Evolutionary conservation across 169 alveolate genomes (phyloP).

Genomic region (Cyclospora cayetanensis): DNA sequence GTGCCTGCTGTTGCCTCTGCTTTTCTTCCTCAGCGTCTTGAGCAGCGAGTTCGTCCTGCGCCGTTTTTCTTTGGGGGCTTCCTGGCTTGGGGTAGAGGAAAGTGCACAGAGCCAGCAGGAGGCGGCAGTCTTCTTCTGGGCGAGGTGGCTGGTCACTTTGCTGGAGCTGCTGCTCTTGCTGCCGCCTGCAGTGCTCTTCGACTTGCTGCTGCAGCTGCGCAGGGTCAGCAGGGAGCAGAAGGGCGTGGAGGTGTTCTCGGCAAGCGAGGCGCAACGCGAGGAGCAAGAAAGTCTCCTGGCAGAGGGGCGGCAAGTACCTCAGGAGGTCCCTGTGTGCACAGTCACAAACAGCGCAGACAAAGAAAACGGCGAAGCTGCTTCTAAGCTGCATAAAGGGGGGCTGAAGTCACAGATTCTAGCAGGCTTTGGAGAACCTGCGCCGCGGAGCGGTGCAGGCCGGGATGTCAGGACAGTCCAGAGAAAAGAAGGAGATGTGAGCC

Average conservation of each 20-base stretch:
- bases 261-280: slow-evolving; percentile 23
- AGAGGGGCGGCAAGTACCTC: slow-evolving; percentile 12
- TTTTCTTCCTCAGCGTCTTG: background rate
- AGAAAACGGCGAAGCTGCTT: background rate
- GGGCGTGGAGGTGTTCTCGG: background rate
- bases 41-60: slow-evolving; percentile 15
- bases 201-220: background rate
- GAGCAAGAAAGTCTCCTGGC: slow-evolving; percentile 1
- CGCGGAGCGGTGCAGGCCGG: too few relatives aligned
- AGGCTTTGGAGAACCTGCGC: too few relatives aligned
- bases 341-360: background rate
- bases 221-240: slow-evolving; percentile 21
- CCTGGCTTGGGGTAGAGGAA: slow-evolving; percentile 29
- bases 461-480: too few relatives aligned
- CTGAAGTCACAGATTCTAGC: background rate
- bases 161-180: background rate
- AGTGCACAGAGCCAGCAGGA: slow-evolving; percentile 19
- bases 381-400: too few relatives aligned
- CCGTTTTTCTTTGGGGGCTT: background rate
- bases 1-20: background rate
- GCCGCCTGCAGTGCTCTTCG: background rate
- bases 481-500: too few relatives aligned
- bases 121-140: slow-evolving; percentile 36
- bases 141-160: background rate
- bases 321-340: background rate